phyloP scores from a whole-genome alignment of 1,139 yeast species.

The Candida tropicalis region DNA sequence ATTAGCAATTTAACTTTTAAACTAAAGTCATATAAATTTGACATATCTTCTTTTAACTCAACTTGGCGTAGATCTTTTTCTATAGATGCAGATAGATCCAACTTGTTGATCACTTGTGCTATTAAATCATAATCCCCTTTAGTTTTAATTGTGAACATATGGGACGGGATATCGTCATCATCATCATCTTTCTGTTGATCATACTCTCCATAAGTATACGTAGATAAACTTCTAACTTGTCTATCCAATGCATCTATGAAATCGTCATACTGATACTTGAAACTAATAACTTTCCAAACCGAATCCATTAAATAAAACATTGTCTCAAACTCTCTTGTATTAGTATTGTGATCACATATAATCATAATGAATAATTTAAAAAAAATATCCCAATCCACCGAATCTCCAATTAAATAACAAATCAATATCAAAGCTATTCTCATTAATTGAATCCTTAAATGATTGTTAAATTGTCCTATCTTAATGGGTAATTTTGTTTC shows the following conservation, averaged over 20 bases:
- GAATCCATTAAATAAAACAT: slow-evolving; percentile 15
- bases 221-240: not conserved
- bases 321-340: slow-evolving; percentile 13
- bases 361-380: slow-evolving; percentile 16
- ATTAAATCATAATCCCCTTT: not conserved
- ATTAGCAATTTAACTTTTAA: not conserved
- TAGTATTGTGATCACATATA: slow-evolving; percentile 22
- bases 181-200: not conserved
- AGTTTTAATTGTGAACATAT: too few species aligned
- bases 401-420: slow-evolving; percentile 3
- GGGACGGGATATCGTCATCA: too few species aligned
- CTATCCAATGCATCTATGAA: not conserved
- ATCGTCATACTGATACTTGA: not conserved
- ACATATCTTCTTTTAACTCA: not conserved
- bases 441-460: slow-evolving; percentile 14
- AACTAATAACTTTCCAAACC: slow-evolving; percentile 7
- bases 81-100: not conserved
- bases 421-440: slow-evolving; percentile 17
- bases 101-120: not conserved
- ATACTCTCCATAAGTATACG: not conserved
- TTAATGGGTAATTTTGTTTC: slow-evolving; percentile 12
- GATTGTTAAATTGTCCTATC: slow-evolving; percentile 15
- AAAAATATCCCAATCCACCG: not conserved
- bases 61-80: not conserved
- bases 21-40: not conserved